Base-by-base conservation (phyloP, 257 asterid species). In the Thymus quinquecostatus region DNA sequence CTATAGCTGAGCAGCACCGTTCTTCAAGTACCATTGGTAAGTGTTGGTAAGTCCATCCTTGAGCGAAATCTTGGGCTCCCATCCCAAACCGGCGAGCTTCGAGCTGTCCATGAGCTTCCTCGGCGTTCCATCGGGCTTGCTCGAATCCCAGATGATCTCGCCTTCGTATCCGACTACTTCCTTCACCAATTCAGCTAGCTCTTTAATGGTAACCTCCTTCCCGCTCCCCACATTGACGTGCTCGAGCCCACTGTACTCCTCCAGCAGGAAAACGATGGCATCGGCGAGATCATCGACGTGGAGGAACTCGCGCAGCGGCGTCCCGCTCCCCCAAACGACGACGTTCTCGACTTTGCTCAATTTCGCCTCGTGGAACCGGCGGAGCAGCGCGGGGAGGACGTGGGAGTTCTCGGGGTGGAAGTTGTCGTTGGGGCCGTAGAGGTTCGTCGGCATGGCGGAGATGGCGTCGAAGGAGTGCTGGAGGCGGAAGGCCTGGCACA, bases 181-280 rank as follows among this genome's bases (percentile, higher is more conserved):
- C 82, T 87, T 92, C 64, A 91, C 95, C 82, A 87, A 76, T 66
- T 89, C 95, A 0, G 99, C 99, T 0, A 95, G 79, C 79, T 95
- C 97, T 82, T 83, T 92, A 21, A 89, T 92, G 50, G 74, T 86
- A 45, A 91, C 97, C 83, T 95, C 98, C 75, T 84, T 88, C 21
- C 97, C 99, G 76, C 98, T 89, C 70, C 98, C 98, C 43, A 91
- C 96, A 77, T 95, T 95, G 43, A 92, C 93, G 75, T 95, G 99
- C 78, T 89, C 97, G 62, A 86, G 64, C 6, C 77, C 98, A 79
- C 92, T 85, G 10, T 89, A 95, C 44, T 71, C 83, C 82, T 92
- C 94, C 81, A 94, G 1, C 74, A 89, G 69, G 75, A 89, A 95
- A 13, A 95, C 83, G 4, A 89, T 84, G 0, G 95, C 90, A 41